A percentile compares a stretch with the other conserved stretches of the same genome.
These are phyloP conservation scores for Suhomyces bolitotheri DNA, from an alignment of 1,139 yeast genomes.

Conservation along the genomic window DNA sequence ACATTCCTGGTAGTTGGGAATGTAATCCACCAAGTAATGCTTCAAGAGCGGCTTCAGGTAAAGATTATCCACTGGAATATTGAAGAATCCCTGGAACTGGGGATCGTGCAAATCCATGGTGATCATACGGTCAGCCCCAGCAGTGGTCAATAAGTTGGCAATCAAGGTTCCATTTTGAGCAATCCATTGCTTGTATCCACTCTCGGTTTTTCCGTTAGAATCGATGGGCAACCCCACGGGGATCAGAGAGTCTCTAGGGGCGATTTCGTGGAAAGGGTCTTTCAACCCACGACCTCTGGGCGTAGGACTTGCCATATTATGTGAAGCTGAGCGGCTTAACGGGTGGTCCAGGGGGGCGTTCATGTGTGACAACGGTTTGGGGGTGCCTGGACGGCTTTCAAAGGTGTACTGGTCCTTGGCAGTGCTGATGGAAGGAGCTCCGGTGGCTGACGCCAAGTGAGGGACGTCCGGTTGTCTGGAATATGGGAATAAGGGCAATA, in stretches of 20 bases:
- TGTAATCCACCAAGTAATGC: conserved; percentile 70
- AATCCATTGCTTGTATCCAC: conserved; percentile 91
- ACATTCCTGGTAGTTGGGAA: conserved; percentile 74
- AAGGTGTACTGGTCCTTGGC: conserved; percentile 50
- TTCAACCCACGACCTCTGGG: conserved; percentile 8
- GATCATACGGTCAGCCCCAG: conserved; percentile 95
- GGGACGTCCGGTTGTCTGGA: conserved; percentile 96
- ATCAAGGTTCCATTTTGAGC: conserved; percentile 94
- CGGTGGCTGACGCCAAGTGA: conserved; percentile 67
- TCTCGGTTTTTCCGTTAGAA: conserved; percentile 42
- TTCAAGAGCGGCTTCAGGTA: conserved; percentile 83
- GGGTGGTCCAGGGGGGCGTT: conserved; percentile 1
- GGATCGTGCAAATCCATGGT: conserved; percentile 98
- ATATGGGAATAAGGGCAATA: conserved; percentile 91
- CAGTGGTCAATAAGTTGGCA: conserved; percentile 83
- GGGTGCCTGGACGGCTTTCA: conserved; percentile 68
- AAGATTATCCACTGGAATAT: conserved; percentile 88
- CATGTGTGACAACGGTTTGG: conserved; percentile 39
- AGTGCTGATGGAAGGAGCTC: conserved; percentile 46
- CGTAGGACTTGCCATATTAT: conserved; percentile 1
- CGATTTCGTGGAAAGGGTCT: conserved; percentile 11
- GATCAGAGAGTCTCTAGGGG: conserved; percentile 9
- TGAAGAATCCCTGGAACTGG: conserved; percentile 91
- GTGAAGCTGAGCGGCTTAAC: conserved; percentile 3
- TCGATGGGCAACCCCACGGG: conserved; percentile 25